Evolutionary conservation across 176 grass and related monocot species (phyloP), one percentile per base, ranked within the genome.

Genomic region (Cenchrus fungigraminus): DNA sequence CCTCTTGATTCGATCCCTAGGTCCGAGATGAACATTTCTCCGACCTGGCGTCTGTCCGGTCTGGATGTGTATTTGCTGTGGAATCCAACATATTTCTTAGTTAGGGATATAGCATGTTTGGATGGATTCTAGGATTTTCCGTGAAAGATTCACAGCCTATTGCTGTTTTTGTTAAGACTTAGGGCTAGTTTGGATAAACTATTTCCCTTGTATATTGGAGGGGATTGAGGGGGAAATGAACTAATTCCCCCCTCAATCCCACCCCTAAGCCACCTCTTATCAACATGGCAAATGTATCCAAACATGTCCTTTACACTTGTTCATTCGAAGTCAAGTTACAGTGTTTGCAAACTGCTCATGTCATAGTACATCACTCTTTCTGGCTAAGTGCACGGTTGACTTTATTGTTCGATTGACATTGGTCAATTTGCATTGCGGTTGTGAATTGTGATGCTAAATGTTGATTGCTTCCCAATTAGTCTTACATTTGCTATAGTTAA

Each of bases 1-100:
- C 46, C 53, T 80, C 32, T 77, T 74, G 28, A 34, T 56, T 58
- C 16, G 87, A 31, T 71, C 45, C 67, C 65, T 78, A 28, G 66
- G 44, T 17, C 19, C 4, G 42, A 29, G 46, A 31, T 10, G n/a
- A 32, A 22, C 3, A 25, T 8, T 31, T 52, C 45, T 72, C 64
- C 66, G 42, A 83, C 78, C 66, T 53, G 17, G 6, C 20, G 9
- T 9, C 16, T 58, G 6, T 2, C 17, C 9, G 49, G 16, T 86
- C 20, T 6, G 17, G 5, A 31, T 40, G 28, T 10, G 3, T 7
- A 6, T 29, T 65, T 40, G 11, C 20, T 50, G 40, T 70, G 13
- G 10, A 69, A 83, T 73, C 50, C 6, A 47, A 5, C 16, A 7
- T 58, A 43, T 71, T 71, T 40, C 3, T 32, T 87, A 4, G 40